A percentile compares a stretch with the other conserved stretches of the same genome.
These are phyloP conservation scores for Colletotrichum sp. DNA, from an alignment of 2,329 filamentous ascomycete species.

Conservation along the genomic window DNA sequence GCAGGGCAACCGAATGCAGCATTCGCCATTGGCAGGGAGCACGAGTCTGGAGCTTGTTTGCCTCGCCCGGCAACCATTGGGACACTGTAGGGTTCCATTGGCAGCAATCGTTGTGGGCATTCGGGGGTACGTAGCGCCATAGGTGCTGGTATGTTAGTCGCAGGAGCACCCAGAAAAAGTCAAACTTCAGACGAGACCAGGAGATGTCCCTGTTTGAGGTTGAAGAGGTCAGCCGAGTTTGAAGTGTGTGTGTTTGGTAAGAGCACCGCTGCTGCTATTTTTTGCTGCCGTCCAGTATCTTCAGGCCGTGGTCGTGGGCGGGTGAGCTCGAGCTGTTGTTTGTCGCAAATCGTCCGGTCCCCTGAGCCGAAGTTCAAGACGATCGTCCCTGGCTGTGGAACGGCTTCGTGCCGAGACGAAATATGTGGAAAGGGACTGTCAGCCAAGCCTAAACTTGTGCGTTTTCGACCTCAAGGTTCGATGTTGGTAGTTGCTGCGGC, in stretches of 20 bases:
- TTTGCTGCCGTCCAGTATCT: background rate
- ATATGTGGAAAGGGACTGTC: slow-evolving; percentile 9
- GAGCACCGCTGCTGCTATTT: background rate
- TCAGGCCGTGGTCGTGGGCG: background rate
- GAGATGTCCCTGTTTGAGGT: background rate
- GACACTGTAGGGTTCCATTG: background rate
- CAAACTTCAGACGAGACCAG: background rate
- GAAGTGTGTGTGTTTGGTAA: background rate
- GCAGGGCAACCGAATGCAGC: slow-evolving; percentile 17
- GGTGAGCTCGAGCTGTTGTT: slow-evolving; percentile 1
- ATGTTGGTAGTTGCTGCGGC: background rate
- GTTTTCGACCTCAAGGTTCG: background rate
- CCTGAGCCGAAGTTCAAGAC: slow-evolving; percentile 14
- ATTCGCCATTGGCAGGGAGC: background rate
- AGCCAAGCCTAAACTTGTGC: background rate
- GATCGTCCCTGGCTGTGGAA: slow-evolving; percentile 14
- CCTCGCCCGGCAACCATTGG: background rate
- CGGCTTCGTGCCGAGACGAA: slow-evolving; percentile 8
- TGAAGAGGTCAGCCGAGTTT: background rate
- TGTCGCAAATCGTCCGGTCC: slow-evolving; percentile 15
- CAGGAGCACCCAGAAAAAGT: background rate
- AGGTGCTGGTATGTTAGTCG: background rate
- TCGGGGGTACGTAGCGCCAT: background rate
- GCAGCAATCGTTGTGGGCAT: background rate
- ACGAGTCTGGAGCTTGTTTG: slow-evolving; percentile 5